Conservation (phyloP, 2,329 filamentous ascomycete species). For the Claviceps digitariae region DNA sequence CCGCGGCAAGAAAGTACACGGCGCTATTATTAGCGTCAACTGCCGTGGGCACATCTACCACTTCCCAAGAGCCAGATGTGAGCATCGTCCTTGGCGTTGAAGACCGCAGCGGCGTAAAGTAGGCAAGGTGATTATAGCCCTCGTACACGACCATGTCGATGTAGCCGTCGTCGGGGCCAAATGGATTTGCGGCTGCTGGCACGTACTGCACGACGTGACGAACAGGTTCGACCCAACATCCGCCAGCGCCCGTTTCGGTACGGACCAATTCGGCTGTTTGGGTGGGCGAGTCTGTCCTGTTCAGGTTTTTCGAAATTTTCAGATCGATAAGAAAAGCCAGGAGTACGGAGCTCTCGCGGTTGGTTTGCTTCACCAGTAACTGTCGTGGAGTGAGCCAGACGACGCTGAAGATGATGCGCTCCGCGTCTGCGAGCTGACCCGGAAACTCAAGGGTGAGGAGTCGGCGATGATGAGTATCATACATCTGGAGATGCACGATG, state of each 20-base stretch:
- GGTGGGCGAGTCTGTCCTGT: constrained; percentile 41
- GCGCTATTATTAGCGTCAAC: constrained; percentile 42
- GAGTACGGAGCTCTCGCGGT: too few species aligned
- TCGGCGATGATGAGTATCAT: constrained; percentile 35
- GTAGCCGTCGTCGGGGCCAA: constrained; percentile 35
- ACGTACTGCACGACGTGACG: constrained; percentile 43
- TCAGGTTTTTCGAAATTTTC: constrained; percentile 47
- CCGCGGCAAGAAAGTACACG: constrained; percentile 51
- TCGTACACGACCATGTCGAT: constrained; percentile 53
- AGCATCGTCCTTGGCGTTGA: constrained; percentile 37
- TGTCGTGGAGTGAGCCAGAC: constrained; percentile 52
- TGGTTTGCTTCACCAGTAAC: background rate
- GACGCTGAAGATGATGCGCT: constrained; percentile 54
- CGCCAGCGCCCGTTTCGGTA: constrained; percentile 42
- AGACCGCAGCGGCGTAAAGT: constrained; percentile 45
- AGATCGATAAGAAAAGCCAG: constrained; percentile 42
- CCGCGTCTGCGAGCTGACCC: constrained; percentile 43
- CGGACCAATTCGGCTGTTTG: constrained; percentile 33
- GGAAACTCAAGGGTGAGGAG: constrained; percentile 25
- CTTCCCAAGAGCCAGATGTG: constrained; percentile 53
- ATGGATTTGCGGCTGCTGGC: constrained; percentile 19
- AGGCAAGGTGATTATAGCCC: constrained; percentile 53
- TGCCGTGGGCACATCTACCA: constrained; percentile 41
- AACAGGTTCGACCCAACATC: constrained; percentile 47
- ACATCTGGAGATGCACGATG: constrained; percentile 45